Conservation (phyloP, 2,329 filamentous ascomycete species). For the Fusarium camptoceras region DNA sequence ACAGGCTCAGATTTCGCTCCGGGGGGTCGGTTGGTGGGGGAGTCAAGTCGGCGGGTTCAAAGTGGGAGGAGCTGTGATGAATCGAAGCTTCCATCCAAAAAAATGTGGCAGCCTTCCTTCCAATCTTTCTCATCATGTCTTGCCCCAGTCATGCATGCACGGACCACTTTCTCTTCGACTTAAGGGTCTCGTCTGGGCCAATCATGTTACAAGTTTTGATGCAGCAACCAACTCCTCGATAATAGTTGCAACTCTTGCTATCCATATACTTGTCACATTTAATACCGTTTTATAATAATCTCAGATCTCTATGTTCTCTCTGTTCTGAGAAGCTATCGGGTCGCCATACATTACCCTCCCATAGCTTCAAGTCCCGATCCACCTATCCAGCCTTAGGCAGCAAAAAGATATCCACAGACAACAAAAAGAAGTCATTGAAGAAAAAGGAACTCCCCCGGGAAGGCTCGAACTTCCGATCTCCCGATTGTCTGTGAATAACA, state of each 20-base stretch:
- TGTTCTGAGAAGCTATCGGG: background rate
- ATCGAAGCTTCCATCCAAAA: conserved; percentile 61
- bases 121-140: conserved; percentile 44
- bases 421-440: background rate
- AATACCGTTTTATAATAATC: background rate
- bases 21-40: conserved; percentile 24
- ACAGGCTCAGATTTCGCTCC: conserved; percentile 25
- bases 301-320: background rate
- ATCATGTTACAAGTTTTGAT: conserved; percentile 16
- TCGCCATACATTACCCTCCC: background rate
- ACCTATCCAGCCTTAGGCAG: background rate
- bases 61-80: conserved; percentile 52
- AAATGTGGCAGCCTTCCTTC: conserved; percentile 60
- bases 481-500: conserved; percentile 42
- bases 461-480: conserved; percentile 49
- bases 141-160: conserved; percentile 47
- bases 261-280: background rate
- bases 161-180: conserved; percentile 38
- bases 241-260: background rate
- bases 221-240: conserved; percentile 8
- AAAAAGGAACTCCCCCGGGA: conserved; percentile 41
- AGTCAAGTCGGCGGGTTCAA: conserved; percentile 45
- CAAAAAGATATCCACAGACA: conserved; percentile 15
- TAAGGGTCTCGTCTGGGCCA: conserved; percentile 24
- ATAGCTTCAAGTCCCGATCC: background rate